Evolutionary conservation across 371 early-diverging fungal species (phyloP).

Genomic region (Coemansia sp.): DNA sequence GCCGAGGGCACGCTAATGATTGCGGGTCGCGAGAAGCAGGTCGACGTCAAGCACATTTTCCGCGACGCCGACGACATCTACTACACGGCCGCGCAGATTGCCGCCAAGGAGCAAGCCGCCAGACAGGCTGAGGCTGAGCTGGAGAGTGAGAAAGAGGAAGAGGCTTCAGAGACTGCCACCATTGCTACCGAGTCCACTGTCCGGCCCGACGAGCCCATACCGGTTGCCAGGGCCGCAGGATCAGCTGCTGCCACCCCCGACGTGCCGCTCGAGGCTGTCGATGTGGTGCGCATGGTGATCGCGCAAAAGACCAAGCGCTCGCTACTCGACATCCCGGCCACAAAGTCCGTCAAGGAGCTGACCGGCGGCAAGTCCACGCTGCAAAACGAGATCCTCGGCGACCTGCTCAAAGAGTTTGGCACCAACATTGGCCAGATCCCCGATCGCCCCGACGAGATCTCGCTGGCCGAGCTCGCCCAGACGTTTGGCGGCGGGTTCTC

Average conservation of each 20-base stretch:
- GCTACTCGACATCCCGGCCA: slow-evolving; percentile 68
- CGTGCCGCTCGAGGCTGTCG: slow-evolving; percentile 24
- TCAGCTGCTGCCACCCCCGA: neutral
- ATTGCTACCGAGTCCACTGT: no score
- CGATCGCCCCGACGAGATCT: slow-evolving; percentile 34
- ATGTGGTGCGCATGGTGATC: slow-evolving; percentile 63
- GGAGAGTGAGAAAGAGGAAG: neutral
- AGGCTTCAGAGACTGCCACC: neutral
- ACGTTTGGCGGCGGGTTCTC: slow-evolving; percentile 70
- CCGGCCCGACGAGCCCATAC: no score
- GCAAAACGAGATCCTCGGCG: slow-evolving; percentile 96
- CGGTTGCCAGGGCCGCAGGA: neutral
- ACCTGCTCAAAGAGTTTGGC: slow-evolving; percentile 87
- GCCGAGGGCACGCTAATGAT: slow-evolving; percentile 87
- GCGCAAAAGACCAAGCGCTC: slow-evolving; percentile 92
- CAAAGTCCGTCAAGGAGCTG: slow-evolving; percentile 89
- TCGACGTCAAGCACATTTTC: slow-evolving; percentile 16
- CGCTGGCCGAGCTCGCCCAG: slow-evolving; percentile 68
- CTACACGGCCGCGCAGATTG: slow-evolving; percentile 5
- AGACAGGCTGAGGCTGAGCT: neutral
- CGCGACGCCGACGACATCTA: slow-evolving; percentile 24
- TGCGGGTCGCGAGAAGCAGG: slow-evolving; percentile 16
- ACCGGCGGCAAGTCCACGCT: slow-evolving; percentile 95
- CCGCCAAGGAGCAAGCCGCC: neutral
- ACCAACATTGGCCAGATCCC: slow-evolving; percentile 15